These are phyloP conservation scores for Saccharomycopsis fermentans DNA, from an alignment of 805 yeast genomes.

Conservation along the genomic window DNA sequence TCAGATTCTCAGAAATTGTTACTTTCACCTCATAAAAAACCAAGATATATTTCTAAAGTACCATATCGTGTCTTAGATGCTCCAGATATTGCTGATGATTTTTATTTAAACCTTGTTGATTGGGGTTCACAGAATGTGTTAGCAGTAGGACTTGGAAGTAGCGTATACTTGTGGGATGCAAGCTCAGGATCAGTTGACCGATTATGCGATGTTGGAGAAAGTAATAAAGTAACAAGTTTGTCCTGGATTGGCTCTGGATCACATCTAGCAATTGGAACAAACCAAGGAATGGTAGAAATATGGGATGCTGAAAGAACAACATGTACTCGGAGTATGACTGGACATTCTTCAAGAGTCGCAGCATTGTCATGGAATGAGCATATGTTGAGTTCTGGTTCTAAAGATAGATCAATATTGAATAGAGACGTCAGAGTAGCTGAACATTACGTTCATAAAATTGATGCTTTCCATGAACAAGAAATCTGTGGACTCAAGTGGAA, in stretches of 20 bases:
- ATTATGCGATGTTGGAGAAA: conserved; percentile 60
- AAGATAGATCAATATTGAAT: conserved; percentile 77
- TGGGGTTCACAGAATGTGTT: conserved; percentile 89
- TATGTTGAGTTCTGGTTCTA: conserved; percentile 73
- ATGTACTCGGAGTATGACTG: conserved; percentile 85
- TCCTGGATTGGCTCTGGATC: conserved; percentile 94
- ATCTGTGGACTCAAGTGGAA: conserved; percentile 97
- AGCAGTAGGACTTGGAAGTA: conserved; percentile 83
- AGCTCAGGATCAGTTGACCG: conserved; percentile 72
- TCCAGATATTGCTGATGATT: conserved; percentile 89
- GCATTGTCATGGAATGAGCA: conserved; percentile 93
- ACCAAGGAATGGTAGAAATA: conserved; percentile 78
- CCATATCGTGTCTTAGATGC: conserved; percentile 94
- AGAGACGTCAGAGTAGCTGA: conserved; percentile 85
- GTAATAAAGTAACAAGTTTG: conserved; percentile 70
- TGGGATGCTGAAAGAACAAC: conserved; percentile 84
- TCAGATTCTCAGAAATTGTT: conserved; percentile 75
- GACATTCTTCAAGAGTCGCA: conserved; percentile 77
- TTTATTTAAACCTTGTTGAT: conserved; percentile 82
- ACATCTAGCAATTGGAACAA: conserved; percentile 88
- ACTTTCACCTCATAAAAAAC: conserved; percentile 71
- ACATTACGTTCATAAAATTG: conserved; percentile 64
- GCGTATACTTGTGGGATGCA: conserved; percentile 89
- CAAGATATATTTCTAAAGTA: conserved; percentile 69
- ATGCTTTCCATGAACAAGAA: conserved; percentile 71